Evolutionary conservation across 441 rosid species (phyloP), one percentile per base, ranked within the genome.

Genomic region (Mallotus japonicus): DNA sequence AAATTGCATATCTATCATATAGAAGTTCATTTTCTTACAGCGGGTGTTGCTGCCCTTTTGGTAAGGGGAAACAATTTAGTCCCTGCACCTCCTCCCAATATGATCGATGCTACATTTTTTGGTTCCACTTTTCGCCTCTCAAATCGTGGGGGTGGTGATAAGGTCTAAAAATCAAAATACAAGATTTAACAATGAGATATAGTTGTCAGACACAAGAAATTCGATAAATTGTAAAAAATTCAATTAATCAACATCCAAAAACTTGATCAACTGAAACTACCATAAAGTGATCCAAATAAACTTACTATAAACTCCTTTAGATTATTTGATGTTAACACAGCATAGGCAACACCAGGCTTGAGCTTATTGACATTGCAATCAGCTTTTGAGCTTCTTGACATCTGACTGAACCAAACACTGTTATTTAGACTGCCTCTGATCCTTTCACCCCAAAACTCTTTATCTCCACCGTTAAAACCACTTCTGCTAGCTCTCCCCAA

Each of bases 61-160:
- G 97, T 95, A 57, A 95, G 95, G 62, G 98, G 98, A 79, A 91
- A 91, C 73, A 95, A 92, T 32, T 88, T 84, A 82, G 89, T 88
- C 63, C 98, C 98, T 42, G 90, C 86, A 67, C 99, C 99, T 76
- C 99, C 97, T 77, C 98, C 98, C 65, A 95, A 74, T 83, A 95
- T 89, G 84, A 95, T 83, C 0, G 98, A 83, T 72, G 95, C 99
- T 11, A 95, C 91, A 70, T 91, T 91, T 79, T 88, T 87, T 0
- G 97, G 98, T 77, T 91, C 95, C 42, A 84, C 91, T 75, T 78
- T 86, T 67, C 73, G 77, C 78, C 92, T 85, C 74, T 85, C 87
- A 64, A 86, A 73, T 75, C 77, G 73, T 5, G 85, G 85, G 65
- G 83, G 81, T 66, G 84, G 81, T 64, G 83, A 79, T 9, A 87